These are phyloP conservation scores for Articulospora tetracladia DNA, from an alignment of 495 filamentous ascomycete species.

Conservation along the genomic window DNA sequence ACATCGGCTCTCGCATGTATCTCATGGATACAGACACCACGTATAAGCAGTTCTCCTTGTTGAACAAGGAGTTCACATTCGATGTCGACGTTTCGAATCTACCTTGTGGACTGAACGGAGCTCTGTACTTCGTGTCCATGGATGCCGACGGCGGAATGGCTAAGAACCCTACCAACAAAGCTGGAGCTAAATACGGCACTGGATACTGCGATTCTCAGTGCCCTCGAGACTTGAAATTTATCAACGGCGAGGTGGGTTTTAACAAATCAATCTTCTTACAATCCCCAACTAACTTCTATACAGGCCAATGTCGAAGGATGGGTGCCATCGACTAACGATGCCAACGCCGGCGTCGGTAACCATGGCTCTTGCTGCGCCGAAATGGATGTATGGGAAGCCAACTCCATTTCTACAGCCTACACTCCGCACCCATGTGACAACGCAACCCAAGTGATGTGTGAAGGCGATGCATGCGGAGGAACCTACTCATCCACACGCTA, in stretches of 20 bases:
- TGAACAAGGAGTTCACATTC: constrained; percentile 65
- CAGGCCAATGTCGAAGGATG: constrained; percentile 51
- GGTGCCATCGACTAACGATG: constrained; percentile 41
- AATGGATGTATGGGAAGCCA: constrained; percentile 71
- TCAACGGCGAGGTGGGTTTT: constrained; percentile 52
- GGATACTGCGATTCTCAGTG: constrained; percentile 78
- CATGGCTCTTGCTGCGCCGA: constrained; percentile 63
- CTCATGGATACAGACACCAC: constrained; percentile 45
- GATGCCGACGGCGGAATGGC: constrained; percentile 57
- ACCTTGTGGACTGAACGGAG: constrained; percentile 70
- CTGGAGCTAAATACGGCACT: constrained; percentile 66
- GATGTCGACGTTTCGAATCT: constrained; percentile 64
- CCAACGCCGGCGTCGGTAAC: constrained; percentile 50
- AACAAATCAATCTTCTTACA: not conserved
- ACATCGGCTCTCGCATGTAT: constrained; percentile 59
- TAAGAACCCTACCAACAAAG: constrained; percentile 53
- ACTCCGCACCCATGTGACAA: constrained; percentile 49
- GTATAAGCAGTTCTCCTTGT: constrained; percentile 57
- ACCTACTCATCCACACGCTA: constrained; percentile 47
- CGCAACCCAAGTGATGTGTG: constrained; percentile 42
- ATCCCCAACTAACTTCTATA: constrained; percentile 15
- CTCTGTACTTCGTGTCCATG: constrained; percentile 68
- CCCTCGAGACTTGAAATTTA: constrained; percentile 61
- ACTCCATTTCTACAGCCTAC: constrained; percentile 51
- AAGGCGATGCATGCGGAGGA: constrained; percentile 41